Base-by-base conservation (phyloP, 345 rosid genomes). In the Excoecaria agallocha region DNA sequence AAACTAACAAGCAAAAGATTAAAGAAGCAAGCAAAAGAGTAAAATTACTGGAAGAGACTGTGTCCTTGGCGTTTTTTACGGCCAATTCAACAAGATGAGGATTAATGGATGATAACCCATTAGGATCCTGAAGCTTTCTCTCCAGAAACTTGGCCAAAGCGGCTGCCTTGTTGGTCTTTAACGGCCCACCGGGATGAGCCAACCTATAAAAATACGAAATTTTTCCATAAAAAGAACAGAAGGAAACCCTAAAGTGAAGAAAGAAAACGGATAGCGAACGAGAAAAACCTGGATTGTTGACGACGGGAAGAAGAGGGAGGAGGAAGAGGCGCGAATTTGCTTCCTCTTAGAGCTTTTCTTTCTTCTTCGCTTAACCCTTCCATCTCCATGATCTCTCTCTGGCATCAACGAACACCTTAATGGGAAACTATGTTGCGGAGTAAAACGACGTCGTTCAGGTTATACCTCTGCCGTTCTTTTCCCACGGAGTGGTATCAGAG, bases 121-220 rank as follows among this genome's bases (percentile, higher is more conserved):
- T 77, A 1, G 98, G 96, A 22, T 95, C 97, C 69, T 93, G 91
- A 19, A 91, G 90, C 79, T 91, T 95, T 81, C 98, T 83, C 63
- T 93, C 97, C 0, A 95, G 82, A 74, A 95, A 95, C 82, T 90
- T 95, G 60, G 98, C 97, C 66, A 95, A 75, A 9, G 99, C 99
- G 24, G 93, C 90, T 12, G 98, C 98, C 76, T 93, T 95, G 79
- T 93, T 95, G 54, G 99, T 95, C 76, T 83, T 93, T 81, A 95
- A 79, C n/a, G 94, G 96, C 51, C 97, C 97, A 52, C 98, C 96
- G 5, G 98, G 98, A 68, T 95, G 99, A 61, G 97, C 98, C 77
- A 91, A 84, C 76, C 98, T 95, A 74, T 19, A 55, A 10, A 51
- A 52, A 17, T n/a, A 11, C 12, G 22, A 58, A 10, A 2, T 5